Conservation (phyloP, 208 protist genomes). For the Leishmania gerbilli region DNA sequence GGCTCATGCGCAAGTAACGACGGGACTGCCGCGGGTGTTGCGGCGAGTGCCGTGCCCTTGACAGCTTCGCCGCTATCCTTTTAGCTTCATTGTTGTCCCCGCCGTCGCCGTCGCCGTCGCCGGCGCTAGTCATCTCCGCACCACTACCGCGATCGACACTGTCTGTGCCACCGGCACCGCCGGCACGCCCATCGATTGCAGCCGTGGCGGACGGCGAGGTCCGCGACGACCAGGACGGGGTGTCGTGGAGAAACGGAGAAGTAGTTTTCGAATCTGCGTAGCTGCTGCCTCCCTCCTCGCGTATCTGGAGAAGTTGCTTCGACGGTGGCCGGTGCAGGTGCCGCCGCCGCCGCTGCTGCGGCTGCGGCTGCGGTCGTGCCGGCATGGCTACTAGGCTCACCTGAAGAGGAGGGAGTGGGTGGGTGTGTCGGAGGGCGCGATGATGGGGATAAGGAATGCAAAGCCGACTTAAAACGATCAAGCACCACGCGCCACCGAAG, state of each 20-base stretch:
- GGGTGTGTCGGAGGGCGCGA: neutral
- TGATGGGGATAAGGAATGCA: neutral
- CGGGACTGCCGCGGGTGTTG: neutral
- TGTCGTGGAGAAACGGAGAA: neutral
- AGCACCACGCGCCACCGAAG: neutral
- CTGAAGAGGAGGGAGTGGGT: neutral
- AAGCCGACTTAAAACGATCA: neutral
- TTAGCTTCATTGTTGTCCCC: neutral
- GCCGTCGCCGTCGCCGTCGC: neutral
- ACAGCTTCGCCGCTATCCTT: neutral
- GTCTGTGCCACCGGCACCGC: neutral
- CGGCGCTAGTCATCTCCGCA: neutral
- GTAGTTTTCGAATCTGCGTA: neutral
- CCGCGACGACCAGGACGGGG: neutral
- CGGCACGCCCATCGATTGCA: neutral
- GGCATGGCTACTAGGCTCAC: neutral
- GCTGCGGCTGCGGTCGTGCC: neutral
- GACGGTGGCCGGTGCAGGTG: slow-evolving; percentile 10
- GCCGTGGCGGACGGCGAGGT: neutral
- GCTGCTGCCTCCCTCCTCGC: neutral
- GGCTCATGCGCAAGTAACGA: neutral
- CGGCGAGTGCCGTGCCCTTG: neutral
- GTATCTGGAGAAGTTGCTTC: slow-evolving; percentile 17
- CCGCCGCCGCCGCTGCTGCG: neutral
- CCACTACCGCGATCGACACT: neutral